These are phyloP conservation scores for Monosporascus sp. DNA, from an alignment of 2,329 filamentous ascomycete genomes.

Conservation along the genomic window DNA sequence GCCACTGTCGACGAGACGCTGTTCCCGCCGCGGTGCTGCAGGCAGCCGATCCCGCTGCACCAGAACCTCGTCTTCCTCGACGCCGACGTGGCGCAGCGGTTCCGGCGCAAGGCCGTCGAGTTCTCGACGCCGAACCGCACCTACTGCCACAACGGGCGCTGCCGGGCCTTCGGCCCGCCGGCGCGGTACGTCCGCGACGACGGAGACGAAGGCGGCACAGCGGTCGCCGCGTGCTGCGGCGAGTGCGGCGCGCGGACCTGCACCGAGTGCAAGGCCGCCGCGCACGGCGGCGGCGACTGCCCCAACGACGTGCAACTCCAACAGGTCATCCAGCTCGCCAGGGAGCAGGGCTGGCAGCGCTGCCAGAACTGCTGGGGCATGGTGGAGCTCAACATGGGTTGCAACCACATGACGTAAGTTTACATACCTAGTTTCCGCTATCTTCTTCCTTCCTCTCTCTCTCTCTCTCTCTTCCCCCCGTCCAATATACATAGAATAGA, in stretches of 20 bases:
- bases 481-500: too few relatives aligned
- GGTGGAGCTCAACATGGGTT: constrained; percentile 45
- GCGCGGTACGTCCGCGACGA: constrained; percentile 16
- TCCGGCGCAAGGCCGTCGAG: constrained; percentile 42
- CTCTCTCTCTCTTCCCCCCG: background rate
- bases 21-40: constrained; percentile 52
- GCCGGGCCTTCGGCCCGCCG: constrained; percentile 41
- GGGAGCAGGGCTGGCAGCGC: constrained; percentile 42
- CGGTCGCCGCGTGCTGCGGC: constrained; percentile 25
- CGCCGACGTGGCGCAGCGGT: constrained; percentile 26
- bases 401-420: constrained; percentile 52
- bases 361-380: constrained; percentile 41
- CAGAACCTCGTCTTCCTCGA: constrained; percentile 30
- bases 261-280: constrained; percentile 39
- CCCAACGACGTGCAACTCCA: constrained; percentile 35
- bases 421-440: background rate
- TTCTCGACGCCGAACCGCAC: constrained; percentile 39
- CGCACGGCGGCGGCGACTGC: constrained; percentile 43
- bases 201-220: constrained; percentile 24
- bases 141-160: constrained; percentile 42
- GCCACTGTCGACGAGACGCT: constrained; percentile 43
- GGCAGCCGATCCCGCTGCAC: constrained; percentile 32
- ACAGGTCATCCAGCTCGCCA: constrained; percentile 34
- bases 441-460: background rate
- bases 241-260: constrained; percentile 42